Evolutionary conservation across 352 stramenopile species (phyloP).

Genomic region (Globisporangium ultimum): DNA sequence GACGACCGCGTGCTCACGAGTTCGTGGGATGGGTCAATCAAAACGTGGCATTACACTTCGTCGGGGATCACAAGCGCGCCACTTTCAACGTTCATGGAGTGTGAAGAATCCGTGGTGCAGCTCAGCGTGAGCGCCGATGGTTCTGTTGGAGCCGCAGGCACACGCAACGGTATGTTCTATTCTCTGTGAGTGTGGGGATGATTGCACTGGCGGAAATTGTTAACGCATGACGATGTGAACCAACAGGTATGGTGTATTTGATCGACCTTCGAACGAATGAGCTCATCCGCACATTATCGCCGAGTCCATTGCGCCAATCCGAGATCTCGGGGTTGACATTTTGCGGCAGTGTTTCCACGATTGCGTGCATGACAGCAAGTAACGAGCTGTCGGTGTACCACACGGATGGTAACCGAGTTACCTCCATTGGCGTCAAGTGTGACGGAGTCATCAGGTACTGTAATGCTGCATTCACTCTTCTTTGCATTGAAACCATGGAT

Average conservation of each 20-base stretch:
- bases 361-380: slow-evolving; percentile 63
- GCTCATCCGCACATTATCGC: slow-evolving; percentile 54
- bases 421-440: slow-evolving; percentile 50
- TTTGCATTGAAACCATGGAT: too few species aligned
- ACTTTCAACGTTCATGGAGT: slow-evolving; percentile 71
- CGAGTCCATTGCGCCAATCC: slow-evolving; percentile 45
- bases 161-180: slow-evolving; percentile 45
- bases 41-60: slow-evolving; percentile 75
- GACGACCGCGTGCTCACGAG: slow-evolving; percentile 72
- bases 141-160: slow-evolving; percentile 51
- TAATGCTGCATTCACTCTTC: too few species aligned
- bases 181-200: neutral
- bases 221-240: neutral
- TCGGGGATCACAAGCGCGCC: slow-evolving; percentile 62
- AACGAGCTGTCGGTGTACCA: slow-evolving; percentile 75
- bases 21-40: slow-evolving; percentile 77
- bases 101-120: slow-evolving; percentile 62
- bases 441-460: slow-evolving; percentile 59
- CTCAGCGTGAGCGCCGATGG: slow-evolving; percentile 72
- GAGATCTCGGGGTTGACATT: slow-evolving; percentile 69
- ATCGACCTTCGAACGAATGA: slow-evolving; percentile 69
- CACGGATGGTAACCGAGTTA: slow-evolving; percentile 53
- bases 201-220: neutral
- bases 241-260: slow-evolving; percentile 55
- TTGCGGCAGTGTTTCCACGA: slow-evolving; percentile 40